Conservation (phyloP, 768 basidiomycete species). For the Russula sp. region DNA sequence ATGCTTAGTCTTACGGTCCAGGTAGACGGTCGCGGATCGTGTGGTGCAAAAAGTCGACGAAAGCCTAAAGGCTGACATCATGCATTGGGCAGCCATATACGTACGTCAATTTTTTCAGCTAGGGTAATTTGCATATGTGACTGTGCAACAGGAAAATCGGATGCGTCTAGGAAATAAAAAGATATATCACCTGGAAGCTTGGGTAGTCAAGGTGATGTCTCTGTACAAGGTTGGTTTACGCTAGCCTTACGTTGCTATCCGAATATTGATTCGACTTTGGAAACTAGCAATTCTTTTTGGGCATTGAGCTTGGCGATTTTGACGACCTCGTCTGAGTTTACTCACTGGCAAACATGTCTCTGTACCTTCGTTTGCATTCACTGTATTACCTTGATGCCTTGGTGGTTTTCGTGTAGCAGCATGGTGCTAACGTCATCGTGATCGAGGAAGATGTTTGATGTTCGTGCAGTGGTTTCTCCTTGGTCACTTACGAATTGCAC, state of each 20-base stretch:
- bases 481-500: neutral
- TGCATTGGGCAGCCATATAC: slow-evolving; percentile 98
- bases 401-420: neutral
- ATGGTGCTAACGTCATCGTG: neutral
- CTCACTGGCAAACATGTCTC: neutral
- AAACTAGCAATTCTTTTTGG: slow-evolving; percentile 43
- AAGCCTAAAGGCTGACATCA: slow-evolving; percentile 81
- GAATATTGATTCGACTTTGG: neutral
- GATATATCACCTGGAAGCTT: slow-evolving; percentile 96
- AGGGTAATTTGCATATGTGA: neutral
- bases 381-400: neutral
- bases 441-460: neutral
- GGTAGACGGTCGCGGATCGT: slow-evolving; percentile 82
- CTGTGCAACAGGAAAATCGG: slow-evolving; percentile 66
- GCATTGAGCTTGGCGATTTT: slow-evolving; percentile 52
- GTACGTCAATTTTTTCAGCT: slow-evolving; percentile 37
- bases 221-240: slow-evolving; percentile 58
- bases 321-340: slow-evolving; percentile 28
- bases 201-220: slow-evolving; percentile 95
- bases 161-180: slow-evolving; percentile 91
- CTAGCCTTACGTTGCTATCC: neutral
- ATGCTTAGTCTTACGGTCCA: slow-evolving; percentile 2
- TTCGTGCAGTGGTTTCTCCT: neutral
- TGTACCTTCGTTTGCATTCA: neutral
- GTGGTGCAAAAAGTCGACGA: slow-evolving; percentile 88